Percentiles rank a stretch among this genome's conserved stretches.
These are phyloP conservation scores for Ogataea polymorpha DNA, from an alignment of 805 yeast species.

Conservation along the genomic window DNA sequence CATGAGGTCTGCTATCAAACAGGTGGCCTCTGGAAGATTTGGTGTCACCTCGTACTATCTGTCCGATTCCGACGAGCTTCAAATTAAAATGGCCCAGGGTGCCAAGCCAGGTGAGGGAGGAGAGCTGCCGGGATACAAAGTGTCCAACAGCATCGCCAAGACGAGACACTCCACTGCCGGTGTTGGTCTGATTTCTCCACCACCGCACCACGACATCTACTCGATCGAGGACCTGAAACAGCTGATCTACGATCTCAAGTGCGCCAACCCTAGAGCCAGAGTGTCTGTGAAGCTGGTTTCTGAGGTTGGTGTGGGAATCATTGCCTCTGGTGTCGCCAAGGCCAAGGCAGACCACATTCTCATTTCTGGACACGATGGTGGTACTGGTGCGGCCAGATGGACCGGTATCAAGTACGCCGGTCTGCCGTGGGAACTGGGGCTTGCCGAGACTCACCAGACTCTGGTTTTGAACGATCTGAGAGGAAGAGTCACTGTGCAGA, in stretches of 20 bases:
- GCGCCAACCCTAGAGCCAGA: conserved; percentile 95
- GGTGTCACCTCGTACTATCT: conserved; percentile 95
- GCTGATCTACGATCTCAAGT: conserved; percentile 91
- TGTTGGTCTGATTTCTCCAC: conserved; percentile 96
- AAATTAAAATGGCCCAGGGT: conserved; percentile 98
- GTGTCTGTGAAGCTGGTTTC: conserved; percentile 95
- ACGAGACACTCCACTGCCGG: conserved; percentile 96
- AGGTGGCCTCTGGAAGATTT: conserved; percentile 95
- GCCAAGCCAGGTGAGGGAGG: conserved; percentile 99
- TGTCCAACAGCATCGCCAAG: conserved; percentile 80
- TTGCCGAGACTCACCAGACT: conserved; percentile 98
- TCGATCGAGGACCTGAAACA: conserved; percentile 98
- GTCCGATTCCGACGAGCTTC: conserved; percentile 95
- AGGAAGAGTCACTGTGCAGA: conserved; percentile 92
- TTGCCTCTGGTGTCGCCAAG: conserved; percentile 98
- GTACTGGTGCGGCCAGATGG: conserved; percentile 99
- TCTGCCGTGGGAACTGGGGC: conserved; percentile 97
- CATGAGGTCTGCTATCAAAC: conserved; percentile 98
- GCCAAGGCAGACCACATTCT: conserved; percentile 97
- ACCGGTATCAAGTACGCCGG: conserved; percentile 97
- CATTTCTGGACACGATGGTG: conserved; percentile 98
- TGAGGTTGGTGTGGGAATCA: conserved; percentile 98
- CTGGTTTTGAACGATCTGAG: conserved; percentile 91
- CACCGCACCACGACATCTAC: conserved; percentile 98
- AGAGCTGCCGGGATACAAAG: conserved; percentile 94